Evolutionary conservation across 495 filamentous ascomycete genomes (phyloP).

Genomic region (Xylaria telfairii): DNA sequence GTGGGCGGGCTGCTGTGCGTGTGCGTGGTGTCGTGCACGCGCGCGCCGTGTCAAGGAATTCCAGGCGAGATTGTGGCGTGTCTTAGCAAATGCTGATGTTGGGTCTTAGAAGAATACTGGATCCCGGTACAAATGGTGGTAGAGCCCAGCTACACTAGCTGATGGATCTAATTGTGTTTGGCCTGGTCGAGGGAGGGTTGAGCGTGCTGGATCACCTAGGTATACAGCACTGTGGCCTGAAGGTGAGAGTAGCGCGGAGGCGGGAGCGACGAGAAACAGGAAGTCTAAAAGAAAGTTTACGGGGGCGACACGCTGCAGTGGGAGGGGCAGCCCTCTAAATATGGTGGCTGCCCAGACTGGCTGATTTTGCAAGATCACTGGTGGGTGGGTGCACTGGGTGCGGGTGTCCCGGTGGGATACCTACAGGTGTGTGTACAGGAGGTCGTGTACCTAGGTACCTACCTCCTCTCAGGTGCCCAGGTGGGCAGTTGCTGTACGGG

Average conservation of each 20-base stretch:
- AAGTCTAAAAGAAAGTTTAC: slow-evolving; percentile 41
- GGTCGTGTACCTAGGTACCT: not conserved
- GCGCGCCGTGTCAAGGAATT: slow-evolving; percentile 21
- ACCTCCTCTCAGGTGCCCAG: not conserved
- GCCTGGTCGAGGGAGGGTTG: not conserved
- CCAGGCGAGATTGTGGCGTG: slow-evolving; percentile 30
- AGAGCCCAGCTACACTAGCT: no score
- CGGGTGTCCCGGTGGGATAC: slow-evolving; percentile 26
- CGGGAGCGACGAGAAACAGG: slow-evolving; percentile 28
- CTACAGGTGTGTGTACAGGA: slow-evolving; percentile 22
- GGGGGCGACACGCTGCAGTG: slow-evolving; percentile 34
- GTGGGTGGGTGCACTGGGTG: slow-evolving; percentile 23
- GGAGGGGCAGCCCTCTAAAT: slow-evolving; percentile 43
- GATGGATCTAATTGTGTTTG: slow-evolving; percentile 21
- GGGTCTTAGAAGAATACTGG: slow-evolving; percentile 21
- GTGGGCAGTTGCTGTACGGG: slow-evolving; percentile 6
- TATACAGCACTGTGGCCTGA: slow-evolving; percentile 13
- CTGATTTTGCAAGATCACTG: slow-evolving; percentile 43
- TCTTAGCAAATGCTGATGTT: slow-evolving; percentile 24
- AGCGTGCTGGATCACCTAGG: slow-evolving; percentile 16
- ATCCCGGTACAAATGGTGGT: not conserved
- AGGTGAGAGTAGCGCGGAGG: slow-evolving; percentile 27
- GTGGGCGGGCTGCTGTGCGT: slow-evolving; percentile 14
- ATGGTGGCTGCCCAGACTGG: slow-evolving; percentile 35
- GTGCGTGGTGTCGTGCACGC: slow-evolving; percentile 9